Conservation (phyloP, 352 stramenopile species). For the Pythium sukuiense region DNA sequence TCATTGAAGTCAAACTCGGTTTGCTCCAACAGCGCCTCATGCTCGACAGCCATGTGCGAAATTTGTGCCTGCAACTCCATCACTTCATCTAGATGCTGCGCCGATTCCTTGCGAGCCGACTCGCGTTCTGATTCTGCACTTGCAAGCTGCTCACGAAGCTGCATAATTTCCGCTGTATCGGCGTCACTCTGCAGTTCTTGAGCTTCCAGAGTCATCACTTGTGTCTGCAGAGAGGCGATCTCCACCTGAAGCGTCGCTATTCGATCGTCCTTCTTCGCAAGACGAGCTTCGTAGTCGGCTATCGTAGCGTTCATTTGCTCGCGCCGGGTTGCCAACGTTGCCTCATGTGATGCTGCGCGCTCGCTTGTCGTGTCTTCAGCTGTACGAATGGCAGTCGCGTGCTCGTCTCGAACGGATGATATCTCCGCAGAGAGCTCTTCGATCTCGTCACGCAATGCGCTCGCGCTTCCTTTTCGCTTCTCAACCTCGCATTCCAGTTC, state of each 20-base stretch:
- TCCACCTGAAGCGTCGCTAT: constrained; percentile 21
- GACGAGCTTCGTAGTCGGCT: not conserved
- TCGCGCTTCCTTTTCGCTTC: not conserved
- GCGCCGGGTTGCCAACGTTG: constrained; percentile 3
- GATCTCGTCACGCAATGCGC: not conserved
- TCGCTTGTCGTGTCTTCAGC: constrained; percentile 13
- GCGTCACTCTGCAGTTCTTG: constrained; percentile 23
- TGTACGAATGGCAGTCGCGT: constrained; percentile 8
- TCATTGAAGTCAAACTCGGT: constrained; percentile 17
- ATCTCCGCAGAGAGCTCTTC: constrained; percentile 13
- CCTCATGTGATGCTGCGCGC: constrained; percentile 12
- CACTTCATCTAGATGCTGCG: constrained; percentile 4
- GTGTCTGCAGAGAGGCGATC: constrained; percentile 20
- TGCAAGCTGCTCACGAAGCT: constrained; percentile 14
- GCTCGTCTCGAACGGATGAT: constrained; percentile 5
- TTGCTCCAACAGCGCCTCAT: constrained; percentile 9
- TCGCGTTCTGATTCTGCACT: constrained; percentile 14
- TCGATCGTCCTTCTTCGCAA: constrained; percentile 12
- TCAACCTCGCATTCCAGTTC: constrained; percentile 6
- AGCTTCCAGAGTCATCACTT: constrained; percentile 26
- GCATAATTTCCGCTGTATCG: constrained; percentile 11
- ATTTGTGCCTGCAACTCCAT: constrained; percentile 8
- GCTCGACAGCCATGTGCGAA: constrained; percentile 15
- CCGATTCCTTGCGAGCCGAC: constrained; percentile 2
- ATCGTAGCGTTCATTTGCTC: constrained; percentile 5